Evolutionary conservation across 345 rosid genomes (phyloP).

Genomic region (Eucalyptus cloeziana): DNA sequence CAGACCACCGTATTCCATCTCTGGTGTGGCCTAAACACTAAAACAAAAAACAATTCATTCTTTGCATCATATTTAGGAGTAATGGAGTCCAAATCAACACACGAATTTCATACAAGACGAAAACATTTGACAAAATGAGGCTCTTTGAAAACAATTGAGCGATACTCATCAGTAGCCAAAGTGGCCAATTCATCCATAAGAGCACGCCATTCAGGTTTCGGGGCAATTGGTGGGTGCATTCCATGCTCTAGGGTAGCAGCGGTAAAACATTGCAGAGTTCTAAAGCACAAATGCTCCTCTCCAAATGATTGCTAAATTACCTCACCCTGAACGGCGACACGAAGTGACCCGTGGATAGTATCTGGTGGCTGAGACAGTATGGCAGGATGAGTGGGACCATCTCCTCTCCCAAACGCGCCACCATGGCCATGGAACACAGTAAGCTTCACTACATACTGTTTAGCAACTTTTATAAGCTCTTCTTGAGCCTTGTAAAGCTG

Average conservation of each 20-base stretch:
- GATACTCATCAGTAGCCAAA: slow-evolving; percentile 77
- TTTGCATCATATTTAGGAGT: background rate
- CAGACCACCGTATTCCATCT: slow-evolving; percentile 90
- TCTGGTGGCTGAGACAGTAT: slow-evolving; percentile 98
- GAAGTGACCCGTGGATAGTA: slow-evolving; percentile 78
- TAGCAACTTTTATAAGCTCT: slow-evolving; percentile 84
- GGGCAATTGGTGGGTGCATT: slow-evolving; percentile 82
- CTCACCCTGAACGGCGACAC: slow-evolving; percentile 90
- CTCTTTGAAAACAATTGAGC: slow-evolving; percentile 76
- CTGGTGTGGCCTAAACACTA: slow-evolving; percentile 69
- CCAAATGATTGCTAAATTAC: slow-evolving; percentile 94
- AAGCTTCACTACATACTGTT: slow-evolving; percentile 71
- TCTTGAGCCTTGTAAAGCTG: slow-evolving; percentile 92
- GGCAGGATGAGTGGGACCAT: slow-evolving; percentile 95
- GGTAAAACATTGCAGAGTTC: slow-evolving; percentile 88
- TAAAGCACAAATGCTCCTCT: slow-evolving; percentile 79
- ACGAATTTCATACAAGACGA: slow-evolving; percentile 50
- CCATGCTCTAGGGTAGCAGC: slow-evolving; percentile 92
- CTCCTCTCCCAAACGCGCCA: slow-evolving; percentile 94
- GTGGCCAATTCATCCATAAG: slow-evolving; percentile 84
- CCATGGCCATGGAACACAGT: slow-evolving; percentile 99
- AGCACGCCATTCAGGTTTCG: slow-evolving; percentile 89
- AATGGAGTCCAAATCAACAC: background rate
- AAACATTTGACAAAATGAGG: slow-evolving; percentile 90
- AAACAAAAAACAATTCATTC: background rate